phyloP scores from a whole-genome alignment of 352 stramenopile genomes.

The Pythium chondricola region DNA sequence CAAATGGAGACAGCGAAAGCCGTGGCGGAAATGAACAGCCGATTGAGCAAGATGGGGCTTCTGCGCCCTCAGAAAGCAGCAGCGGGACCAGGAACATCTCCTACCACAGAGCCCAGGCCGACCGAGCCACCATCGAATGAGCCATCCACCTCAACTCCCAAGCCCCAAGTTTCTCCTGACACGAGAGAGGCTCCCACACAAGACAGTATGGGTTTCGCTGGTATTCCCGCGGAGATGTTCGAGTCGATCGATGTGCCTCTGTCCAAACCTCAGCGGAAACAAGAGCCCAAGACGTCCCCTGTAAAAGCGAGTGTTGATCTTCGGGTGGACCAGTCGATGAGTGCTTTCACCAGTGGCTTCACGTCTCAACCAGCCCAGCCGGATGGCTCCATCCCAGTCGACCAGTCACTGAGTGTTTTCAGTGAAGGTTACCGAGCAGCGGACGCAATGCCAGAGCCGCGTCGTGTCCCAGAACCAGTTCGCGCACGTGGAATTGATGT shows the following conservation, averaged over 20 bases:
- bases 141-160: too few relatives aligned
- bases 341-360: slow-evolving; percentile 19
- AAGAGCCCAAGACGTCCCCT: not conserved
- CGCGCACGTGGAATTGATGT: slow-evolving; percentile 7
- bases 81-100: not conserved
- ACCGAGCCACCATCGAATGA: too few relatives aligned
- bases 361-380: not conserved
- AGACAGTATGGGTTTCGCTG: slow-evolving; percentile 17
- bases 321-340: slow-evolving; percentile 20
- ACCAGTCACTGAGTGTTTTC: slow-evolving; percentile 18
- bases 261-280: slow-evolving; percentile 1
- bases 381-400: not conserved
- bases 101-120: too few relatives aligned
- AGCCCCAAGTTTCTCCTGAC: not conserved
- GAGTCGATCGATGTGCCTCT: slow-evolving; percentile 32
- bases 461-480: not conserved
- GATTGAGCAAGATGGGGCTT: slow-evolving; percentile 54
- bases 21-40: slow-evolving; percentile 67
- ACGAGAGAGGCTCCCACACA: too few relatives aligned
- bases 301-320: slow-evolving; percentile 11
- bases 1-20: slow-evolving; percentile 71
- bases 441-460: not conserved
- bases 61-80: slow-evolving; percentile 29
- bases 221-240: slow-evolving; percentile 39
- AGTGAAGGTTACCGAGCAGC: slow-evolving; percentile 15